A percentile compares a stretch with the other conserved stretches of the same genome.
Evolutionary conservation across 805 yeast species (phyloP).

Genomic region (Scheffersomyces amazonensis): DNA sequence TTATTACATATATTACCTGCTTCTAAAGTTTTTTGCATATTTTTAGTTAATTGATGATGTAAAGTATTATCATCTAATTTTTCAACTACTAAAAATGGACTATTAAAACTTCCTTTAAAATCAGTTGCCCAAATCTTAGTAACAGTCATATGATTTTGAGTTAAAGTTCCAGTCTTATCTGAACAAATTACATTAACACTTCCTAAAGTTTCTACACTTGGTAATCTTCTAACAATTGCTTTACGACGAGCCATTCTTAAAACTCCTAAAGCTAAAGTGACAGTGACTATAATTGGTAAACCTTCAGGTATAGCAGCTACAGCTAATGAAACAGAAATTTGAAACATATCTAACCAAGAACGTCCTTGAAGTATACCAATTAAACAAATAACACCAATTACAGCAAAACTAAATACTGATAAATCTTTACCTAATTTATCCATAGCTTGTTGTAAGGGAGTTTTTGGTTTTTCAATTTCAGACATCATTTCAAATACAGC

Average conservation of each 20-base stretch:
- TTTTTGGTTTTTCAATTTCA: slow-evolving; percentile 93
- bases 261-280: slow-evolving; percentile 93
- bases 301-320: slow-evolving; percentile 99
- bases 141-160: slow-evolving; percentile 89
- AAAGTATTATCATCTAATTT: slow-evolving; percentile 39
- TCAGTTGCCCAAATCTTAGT: slow-evolving; percentile 79
- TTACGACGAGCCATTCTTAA: slow-evolving; percentile 92
- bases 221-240: slow-evolving; percentile 91
- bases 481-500: slow-evolving; percentile 94
- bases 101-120: slow-evolving; percentile 38
- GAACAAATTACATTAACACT: slow-evolving; percentile 92
- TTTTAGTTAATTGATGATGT: slow-evolving; percentile 48
- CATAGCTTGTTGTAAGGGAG: slow-evolving; percentile 95
- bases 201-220: slow-evolving; percentile 93
- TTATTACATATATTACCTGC: slow-evolving; percentile 76
- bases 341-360: slow-evolving; percentile 96
- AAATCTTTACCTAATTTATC: slow-evolving; percentile 91
- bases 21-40: slow-evolving; percentile 54
- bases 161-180: slow-evolving; percentile 81
- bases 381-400: slow-evolving; percentile 88
- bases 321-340: slow-evolving; percentile 93
- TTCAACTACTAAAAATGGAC: slow-evolving; percentile 46
- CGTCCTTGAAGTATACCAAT: slow-evolving; percentile 91
- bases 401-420: slow-evolving; percentile 76
- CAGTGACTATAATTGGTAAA: slow-evolving; percentile 95